These are phyloP conservation scores for Penicillium samsonianum DNA, from an alignment of 495 filamentous ascomycete genomes.

Conservation along the genomic window DNA sequence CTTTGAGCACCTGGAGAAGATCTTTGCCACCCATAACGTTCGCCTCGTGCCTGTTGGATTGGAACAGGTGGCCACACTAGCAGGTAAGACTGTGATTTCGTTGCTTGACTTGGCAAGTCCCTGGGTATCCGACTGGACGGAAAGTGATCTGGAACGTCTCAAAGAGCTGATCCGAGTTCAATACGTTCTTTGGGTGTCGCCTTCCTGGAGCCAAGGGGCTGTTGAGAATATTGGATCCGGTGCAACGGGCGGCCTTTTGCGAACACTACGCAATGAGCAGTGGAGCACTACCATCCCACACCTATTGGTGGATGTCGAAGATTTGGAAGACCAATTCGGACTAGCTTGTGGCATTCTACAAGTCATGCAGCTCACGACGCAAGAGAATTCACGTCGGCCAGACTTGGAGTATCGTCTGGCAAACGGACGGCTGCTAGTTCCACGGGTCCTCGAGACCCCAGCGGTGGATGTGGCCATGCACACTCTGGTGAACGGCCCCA, in stretches of 20 bases:
- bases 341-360: slow-evolving; percentile 20
- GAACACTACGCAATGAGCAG: slow-evolving; percentile 29
- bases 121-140: slow-evolving; percentile 21
- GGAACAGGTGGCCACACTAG: slow-evolving; percentile 15
- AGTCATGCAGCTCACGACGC: slow-evolving; percentile 23
- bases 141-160: slow-evolving; percentile 18
- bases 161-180: slow-evolving; percentile 19
- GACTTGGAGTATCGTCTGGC: slow-evolving; percentile 25
- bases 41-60: slow-evolving; percentile 18
- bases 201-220: slow-evolving; percentile 11
- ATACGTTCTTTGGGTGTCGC: slow-evolving; percentile 31
- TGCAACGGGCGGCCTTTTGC: slow-evolving; percentile 24
- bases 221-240: slow-evolving; percentile 18
- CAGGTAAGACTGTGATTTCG: slow-evolving; percentile 27
- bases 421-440: slow-evolving; percentile 23
- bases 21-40: slow-evolving; percentile 18
- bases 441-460: slow-evolving; percentile 20
- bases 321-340: slow-evolving; percentile 11
- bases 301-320: slow-evolving; percentile 13
- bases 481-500: slow-evolving; percentile 23
- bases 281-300: slow-evolving; percentile 22
- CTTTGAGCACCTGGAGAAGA: slow-evolving; percentile 18
- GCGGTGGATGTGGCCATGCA: slow-evolving; percentile 28
- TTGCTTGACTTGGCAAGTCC: slow-evolving; percentile 23
- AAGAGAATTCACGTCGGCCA: slow-evolving; percentile 11